phyloP scores from a whole-genome alignment of 2,329 filamentous ascomycete species.

The Alternaria triticimaculans region DNA sequence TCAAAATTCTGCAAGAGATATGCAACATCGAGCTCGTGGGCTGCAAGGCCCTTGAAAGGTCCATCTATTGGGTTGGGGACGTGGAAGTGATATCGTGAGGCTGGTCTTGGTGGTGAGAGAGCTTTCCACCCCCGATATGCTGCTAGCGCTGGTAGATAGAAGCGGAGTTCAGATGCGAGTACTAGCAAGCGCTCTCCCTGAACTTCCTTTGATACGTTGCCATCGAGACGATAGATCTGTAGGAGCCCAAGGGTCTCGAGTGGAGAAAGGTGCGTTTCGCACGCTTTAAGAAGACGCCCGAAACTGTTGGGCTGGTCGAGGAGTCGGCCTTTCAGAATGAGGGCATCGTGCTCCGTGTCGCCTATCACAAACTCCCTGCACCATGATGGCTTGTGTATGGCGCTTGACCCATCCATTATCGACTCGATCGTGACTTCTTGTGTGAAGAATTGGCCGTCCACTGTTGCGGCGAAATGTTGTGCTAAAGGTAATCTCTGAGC shows the following conservation, averaged over 20 bases:
- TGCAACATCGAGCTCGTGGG: slow-evolving; percentile 42
- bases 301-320: slow-evolving; percentile 36
- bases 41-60: slow-evolving; percentile 23
- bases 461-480: slow-evolving; percentile 32
- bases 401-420: slow-evolving; percentile 20
- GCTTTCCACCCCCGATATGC: slow-evolving; percentile 45
- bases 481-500: slow-evolving; percentile 30
- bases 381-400: slow-evolving; percentile 52
- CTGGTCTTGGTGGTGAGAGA: neutral
- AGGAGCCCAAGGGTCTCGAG: slow-evolving; percentile 26
- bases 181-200: slow-evolving; percentile 24
- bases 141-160: slow-evolving; percentile 51
- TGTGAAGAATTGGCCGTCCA: slow-evolving; percentile 35
- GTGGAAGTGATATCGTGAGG: slow-evolving; percentile 39
- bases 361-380: slow-evolving; percentile 56
- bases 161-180: slow-evolving; percentile 55
- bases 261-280: slow-evolving; percentile 22
- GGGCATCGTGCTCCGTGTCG: slow-evolving; percentile 54
- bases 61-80: slow-evolving; percentile 37
- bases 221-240: slow-evolving; percentile 48
- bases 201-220: slow-evolving; percentile 35
- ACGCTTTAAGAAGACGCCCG: slow-evolving; percentile 19
- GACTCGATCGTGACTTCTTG: slow-evolving; percentile 21
- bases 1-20: slow-evolving; percentile 38
- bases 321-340: slow-evolving; percentile 36